Evolutionary conservation across 2,329 filamentous ascomycete genomes (phyloP).

Genomic region (Simplicillium aogashimaense): DNA sequence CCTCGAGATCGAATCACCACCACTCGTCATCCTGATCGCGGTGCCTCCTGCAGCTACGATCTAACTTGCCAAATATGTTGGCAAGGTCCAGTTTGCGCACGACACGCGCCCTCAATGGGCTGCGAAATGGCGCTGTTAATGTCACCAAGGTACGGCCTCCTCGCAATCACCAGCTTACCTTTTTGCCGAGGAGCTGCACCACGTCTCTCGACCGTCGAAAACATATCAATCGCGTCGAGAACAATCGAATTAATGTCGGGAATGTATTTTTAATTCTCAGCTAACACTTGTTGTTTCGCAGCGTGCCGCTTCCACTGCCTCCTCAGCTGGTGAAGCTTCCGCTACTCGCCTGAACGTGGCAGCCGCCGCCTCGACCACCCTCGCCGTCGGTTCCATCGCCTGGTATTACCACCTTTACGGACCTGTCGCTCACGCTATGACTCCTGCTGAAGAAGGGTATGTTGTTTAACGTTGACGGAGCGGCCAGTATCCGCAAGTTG

Average conservation of each 20-base stretch:
- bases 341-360: conserved; percentile 78
- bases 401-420: conserved; percentile 99
- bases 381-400: conserved; percentile 80
- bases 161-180: conserved; percentile 6
- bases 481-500: not conserved
- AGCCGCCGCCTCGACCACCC: conserved; percentile 74
- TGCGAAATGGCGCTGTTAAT: conserved; percentile 62
- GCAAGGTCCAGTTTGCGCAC: conserved; percentile 85
- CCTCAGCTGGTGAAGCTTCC: conserved; percentile 58
- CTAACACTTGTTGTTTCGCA: conserved; percentile 31
- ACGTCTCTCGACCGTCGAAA: conserved; percentile 21
- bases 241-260: conserved; percentile 10
- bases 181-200: conserved; percentile 1
- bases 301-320: conserved; percentile 64
- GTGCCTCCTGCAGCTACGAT: conserved; percentile 25
- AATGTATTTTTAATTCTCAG: conserved; percentile 9
- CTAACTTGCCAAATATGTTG: conserved; percentile 64
- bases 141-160: conserved; percentile 56
- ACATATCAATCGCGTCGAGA: conserved; percentile 18
- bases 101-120: conserved; percentile 73
- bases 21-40: conserved; percentile 25
- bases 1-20: conserved; percentile 25
- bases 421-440: conserved; percentile 76
- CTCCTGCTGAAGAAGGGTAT: conserved; percentile 96
- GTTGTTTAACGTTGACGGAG: conserved; percentile 27